phyloP scores from a whole-genome alignment of 306 rosid species.

The Cucumis cinereus region DNA sequence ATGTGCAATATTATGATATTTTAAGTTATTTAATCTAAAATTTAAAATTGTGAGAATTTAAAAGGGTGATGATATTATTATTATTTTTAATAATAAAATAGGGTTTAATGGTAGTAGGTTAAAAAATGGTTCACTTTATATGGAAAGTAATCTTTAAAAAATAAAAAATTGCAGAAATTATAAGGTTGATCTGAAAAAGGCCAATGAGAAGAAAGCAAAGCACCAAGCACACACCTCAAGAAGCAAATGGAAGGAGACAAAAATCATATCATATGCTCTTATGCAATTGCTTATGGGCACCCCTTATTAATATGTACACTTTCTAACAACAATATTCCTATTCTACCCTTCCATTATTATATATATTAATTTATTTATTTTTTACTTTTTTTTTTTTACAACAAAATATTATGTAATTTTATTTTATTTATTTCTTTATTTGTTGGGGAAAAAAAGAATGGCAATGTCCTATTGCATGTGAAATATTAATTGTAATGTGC shows the following conservation, averaged over 20 bases:
- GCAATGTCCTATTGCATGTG: neutral
- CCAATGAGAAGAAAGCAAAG: neutral
- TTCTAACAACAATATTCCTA: neutral
- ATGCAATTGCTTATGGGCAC: neutral
- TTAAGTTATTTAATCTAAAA: too few relatives aligned
- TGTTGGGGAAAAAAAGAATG: too few relatives aligned
- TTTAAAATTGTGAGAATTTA: too few relatives aligned
- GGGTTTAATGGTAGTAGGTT: neutral
- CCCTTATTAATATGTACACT: neutral
- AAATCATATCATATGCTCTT: neutral
- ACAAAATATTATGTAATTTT: too few relatives aligned
- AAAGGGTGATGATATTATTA: too few relatives aligned
- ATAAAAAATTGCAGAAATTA: neutral
- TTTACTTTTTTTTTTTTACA: too few relatives aligned
- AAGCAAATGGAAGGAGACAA: neutral
- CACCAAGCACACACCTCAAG: neutral
- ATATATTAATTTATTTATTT: too few relatives aligned
- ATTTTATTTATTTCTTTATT: too few relatives aligned
- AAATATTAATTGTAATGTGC: neutral
- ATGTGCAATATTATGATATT: too few relatives aligned
- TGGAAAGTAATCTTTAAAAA: too few relatives aligned
- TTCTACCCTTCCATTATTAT: neutral
- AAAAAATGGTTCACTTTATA: neutral
- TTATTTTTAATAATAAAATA: too few relatives aligned
- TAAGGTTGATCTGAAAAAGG: neutral